Evolutionary conservation across 805 yeast genomes (phyloP).

Genomic region (Kodamaea kakaduensis): DNA sequence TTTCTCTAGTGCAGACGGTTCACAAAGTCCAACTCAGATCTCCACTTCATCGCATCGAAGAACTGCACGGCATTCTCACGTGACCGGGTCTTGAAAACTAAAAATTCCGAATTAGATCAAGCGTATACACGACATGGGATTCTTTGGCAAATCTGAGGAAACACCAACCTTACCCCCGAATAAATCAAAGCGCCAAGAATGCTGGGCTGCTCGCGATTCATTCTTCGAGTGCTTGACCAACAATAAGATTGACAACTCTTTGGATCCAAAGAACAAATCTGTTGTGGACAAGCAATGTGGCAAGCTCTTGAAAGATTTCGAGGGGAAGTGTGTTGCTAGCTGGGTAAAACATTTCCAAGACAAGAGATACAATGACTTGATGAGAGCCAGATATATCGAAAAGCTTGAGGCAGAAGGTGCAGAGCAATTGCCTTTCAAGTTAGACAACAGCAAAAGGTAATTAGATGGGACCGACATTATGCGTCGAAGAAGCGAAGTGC

Average conservation of each 20-base stretch:
- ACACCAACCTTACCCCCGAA: conserved; percentile 46
- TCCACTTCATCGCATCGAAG: too few relatives aligned
- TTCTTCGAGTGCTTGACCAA: conserved; percentile 73
- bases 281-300: conserved; percentile 57
- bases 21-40: too few relatives aligned
- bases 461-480: conserved; percentile 3
- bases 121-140: conserved; percentile 43
- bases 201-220: conserved; percentile 88
- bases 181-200: conserved; percentile 64
- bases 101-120: conserved; percentile 1
- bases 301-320: conserved; percentile 52
- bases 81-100: too few relatives aligned
- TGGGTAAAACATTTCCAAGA: conserved; percentile 92
- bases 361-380: conserved; percentile 74
- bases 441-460: conserved; percentile 23
- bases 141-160: conserved; percentile 38
- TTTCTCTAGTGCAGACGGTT: too few relatives aligned
- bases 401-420: conserved; percentile 72
- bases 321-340: conserved; percentile 72
- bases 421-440: conserved; percentile 25
- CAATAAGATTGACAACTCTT: conserved; percentile 64
- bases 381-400: conserved; percentile 61
- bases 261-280: conserved; percentile 47
- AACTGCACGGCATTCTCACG: too few relatives aligned
- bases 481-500: too few relatives aligned